phyloP scores from a whole-genome alignment of 177 flowering plant species.

The Tripterygium wilfordii region DNA sequence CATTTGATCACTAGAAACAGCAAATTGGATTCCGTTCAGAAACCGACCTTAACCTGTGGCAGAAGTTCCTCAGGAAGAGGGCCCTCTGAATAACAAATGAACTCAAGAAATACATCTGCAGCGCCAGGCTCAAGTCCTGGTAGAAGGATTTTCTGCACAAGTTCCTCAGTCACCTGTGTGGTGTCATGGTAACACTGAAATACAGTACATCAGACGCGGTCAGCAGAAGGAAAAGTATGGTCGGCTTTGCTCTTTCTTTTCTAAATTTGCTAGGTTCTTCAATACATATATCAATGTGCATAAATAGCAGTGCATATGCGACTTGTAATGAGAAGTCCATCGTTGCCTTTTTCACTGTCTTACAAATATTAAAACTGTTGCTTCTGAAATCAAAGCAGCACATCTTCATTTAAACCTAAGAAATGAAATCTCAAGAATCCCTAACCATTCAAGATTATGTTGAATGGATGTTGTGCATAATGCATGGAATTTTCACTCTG shows the following conservation, averaged over 20 bases:
- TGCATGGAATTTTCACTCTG: too few relatives aligned
- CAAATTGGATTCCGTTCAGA: neutral
- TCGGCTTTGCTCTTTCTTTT: neutral
- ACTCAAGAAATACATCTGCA: slow-evolving; percentile 83
- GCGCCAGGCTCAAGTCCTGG: slow-evolving; percentile 98
- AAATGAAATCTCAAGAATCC: too few relatives aligned
- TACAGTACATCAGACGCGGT: slow-evolving; percentile 9
- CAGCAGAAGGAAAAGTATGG: neutral
- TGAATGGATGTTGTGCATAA: too few relatives aligned
- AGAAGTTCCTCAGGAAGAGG: slow-evolving; percentile 93
- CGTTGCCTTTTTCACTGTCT: too few relatives aligned
- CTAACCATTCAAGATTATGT: too few relatives aligned
- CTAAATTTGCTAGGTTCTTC: too few relatives aligned
- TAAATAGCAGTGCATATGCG: too few relatives aligned
- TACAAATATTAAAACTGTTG: too few relatives aligned
- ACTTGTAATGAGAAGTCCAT: too few relatives aligned
- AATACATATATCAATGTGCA: too few relatives aligned
- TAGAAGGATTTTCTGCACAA: slow-evolving; percentile 69
- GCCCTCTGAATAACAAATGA: slow-evolving; percentile 88
- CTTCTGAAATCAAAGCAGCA: too few relatives aligned
- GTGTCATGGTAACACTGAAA: slow-evolving; percentile 89
- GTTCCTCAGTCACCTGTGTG: slow-evolving; percentile 84
- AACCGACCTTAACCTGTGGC: slow-evolving; percentile 73
- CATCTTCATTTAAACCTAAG: too few relatives aligned
- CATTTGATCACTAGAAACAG: neutral